Base-by-base conservation (phyloP, 805 yeast species). In the Saturnispora ahearnii region DNA sequence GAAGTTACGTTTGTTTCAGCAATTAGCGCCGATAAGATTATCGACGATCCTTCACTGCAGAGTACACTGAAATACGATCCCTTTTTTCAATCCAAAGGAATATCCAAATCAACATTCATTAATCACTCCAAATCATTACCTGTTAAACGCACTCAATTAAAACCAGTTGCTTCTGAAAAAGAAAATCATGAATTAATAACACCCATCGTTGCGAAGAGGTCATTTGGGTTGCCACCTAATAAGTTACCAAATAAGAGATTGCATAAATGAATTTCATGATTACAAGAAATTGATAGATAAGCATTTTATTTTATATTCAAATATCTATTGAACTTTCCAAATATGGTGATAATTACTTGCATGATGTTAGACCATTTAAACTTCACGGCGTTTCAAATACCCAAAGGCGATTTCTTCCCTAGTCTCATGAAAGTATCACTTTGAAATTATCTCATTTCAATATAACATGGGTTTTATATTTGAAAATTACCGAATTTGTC, bases 111-210 rank as follows among this genome's bases (percentile, higher is more conserved):
- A 1, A 45, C 51, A 8, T 55, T 57, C 0, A 69, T 83, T 12
- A 89, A 85, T 62, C 91, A 83, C 43, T 72, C 74, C 1, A 80
- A 76, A 51, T 84, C 90, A 0, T 76, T 79, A 3, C 89, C 85
- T 2, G 69, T 84, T 2, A 77, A 76, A 51, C 66, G 81, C 51
- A 37, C 69, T 2, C 53, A 59, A 13, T 18, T 44, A n/a, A 32
- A 44, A 44, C 12, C 40, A 13, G 10, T 10, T 33, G 22, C 22
- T 24, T 22, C 30, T 10, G 38, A 44, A 18, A 32, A 43, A 30
- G 34, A 43, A 13, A 29, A 32, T 22, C 28, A 13, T 22, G 42
- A 38, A 5, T 38, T 8, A 38, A 24, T 38, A 12, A 38, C 42
- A 10, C 42, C 42, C 11, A 15, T 38, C 10, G 42, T 38, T 22